Percentiles rank a stretch among this genome's conserved stretches.
phyloP scores from a whole-genome alignment of 306 rosid species.

The Alnus glutinosa region DNA sequence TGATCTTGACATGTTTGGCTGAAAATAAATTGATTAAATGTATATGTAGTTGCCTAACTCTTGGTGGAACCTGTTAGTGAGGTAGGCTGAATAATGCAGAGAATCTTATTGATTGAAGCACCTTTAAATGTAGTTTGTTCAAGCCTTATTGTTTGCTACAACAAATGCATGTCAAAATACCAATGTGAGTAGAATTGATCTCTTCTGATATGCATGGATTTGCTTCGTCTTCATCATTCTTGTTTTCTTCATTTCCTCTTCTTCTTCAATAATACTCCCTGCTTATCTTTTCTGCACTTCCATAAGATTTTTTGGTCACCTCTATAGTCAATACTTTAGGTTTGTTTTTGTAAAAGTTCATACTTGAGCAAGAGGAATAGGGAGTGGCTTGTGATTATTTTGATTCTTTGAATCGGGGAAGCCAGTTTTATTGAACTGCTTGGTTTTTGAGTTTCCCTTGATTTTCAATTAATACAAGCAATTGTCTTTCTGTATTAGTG shows the following conservation, averaged over 20 bases:
- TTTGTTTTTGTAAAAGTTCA: constrained; percentile 5
- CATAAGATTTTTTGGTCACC: background rate
- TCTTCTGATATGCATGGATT: background rate
- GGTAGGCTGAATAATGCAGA: background rate
- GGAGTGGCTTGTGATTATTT: constrained; percentile 8
- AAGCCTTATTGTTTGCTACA: background rate
- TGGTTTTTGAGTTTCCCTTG: background rate
- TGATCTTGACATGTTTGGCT: background rate
- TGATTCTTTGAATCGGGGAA: background rate
- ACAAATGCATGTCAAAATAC: background rate
- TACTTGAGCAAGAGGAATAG: constrained; percentile 10
- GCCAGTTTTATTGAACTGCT: background rate
- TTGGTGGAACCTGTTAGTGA: background rate
- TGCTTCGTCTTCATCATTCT: background rate
- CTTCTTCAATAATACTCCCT: constrained; percentile 4
- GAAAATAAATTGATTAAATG: background rate
- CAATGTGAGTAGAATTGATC: background rate
- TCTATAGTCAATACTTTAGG: background rate
- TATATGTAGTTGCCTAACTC: background rate
- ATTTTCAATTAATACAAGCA: background rate
- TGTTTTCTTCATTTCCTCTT: background rate
- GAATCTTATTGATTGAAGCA: background rate
- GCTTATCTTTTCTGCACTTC: background rate
- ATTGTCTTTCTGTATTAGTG: constrained; percentile 2
- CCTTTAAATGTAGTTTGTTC: background rate